Base-by-base conservation (phyloP, 805 yeast genomes). In the Spencermartinsiella europaea region DNA sequence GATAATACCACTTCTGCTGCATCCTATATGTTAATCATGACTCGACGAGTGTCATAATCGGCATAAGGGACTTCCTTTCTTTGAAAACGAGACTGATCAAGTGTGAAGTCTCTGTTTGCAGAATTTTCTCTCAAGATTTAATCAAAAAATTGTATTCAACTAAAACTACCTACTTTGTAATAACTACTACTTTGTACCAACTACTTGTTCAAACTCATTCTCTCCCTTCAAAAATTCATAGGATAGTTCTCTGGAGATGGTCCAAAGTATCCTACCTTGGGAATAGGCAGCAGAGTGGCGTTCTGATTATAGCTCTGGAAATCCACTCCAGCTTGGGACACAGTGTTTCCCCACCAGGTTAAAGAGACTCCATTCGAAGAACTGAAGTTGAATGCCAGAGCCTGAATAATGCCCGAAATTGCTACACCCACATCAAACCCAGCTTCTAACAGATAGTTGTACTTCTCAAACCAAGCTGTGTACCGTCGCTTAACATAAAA, bases 341-440 rank as follows among this genome's bases (percentile, higher is more conserved):
- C 50, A 3, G 47, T 57, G 41, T 75, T 75, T 1, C 79, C 79
- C 80, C 80, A 75, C 78, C 79, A 75, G 19, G 65, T 49, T 1
- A 72, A 34, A 5, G 55, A 54, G 5, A 57, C 58, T 7, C 60
- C 54, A 19, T 64, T 48, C 14, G 55, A 60, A 14, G 59, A 53
- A 10, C 65, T 60, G 45, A 61, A 68, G 48, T 65, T 69, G 2
- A 71, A 70, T 0, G 70, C 61, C 52, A 73, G 69, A 54, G 74
- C 73, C 19, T 71, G 68, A 39, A 73, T 40, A 36, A 75, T 57
- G 0, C 76, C 75, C 47, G 74, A 67, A 48, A 72, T 69, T 1
- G 77, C 78, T 15, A 71, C 71, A 1, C 79, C 80, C 2, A 76
- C 75, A 4, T 74, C 70, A n/a, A 74, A 59, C 1, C 74, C 77